Evolutionary conservation across 164 flowering plant species (phyloP).

Genomic region (Vitis rupestris): DNA sequence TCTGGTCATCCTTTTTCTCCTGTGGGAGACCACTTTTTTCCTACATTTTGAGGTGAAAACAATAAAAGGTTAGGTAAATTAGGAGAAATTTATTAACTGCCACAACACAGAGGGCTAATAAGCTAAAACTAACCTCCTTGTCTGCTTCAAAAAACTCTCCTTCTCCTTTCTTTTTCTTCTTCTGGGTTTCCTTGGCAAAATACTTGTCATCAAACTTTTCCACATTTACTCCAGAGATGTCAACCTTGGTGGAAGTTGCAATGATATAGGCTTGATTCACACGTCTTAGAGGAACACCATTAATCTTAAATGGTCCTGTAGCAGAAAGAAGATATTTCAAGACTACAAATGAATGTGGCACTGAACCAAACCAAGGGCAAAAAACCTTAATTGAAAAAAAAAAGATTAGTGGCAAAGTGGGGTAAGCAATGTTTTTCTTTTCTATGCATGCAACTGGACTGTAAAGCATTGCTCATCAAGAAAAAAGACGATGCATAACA

Average conservation of each 20-base stretch:
- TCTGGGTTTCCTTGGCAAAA: constrained; percentile 57
- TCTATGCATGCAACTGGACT: too few species aligned
- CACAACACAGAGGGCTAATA: neutral
- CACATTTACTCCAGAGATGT: constrained; percentile 58
- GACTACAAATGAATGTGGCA: too few species aligned
- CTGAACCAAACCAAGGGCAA: too few species aligned
- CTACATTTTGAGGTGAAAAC: constrained; percentile 27
- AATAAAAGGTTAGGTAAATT: too few species aligned
- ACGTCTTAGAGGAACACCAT: constrained; percentile 87
- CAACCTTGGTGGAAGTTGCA: constrained; percentile 90
- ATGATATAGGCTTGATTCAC: constrained; percentile 85
- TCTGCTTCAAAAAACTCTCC: constrained; percentile 87
- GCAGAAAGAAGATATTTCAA: too few species aligned
- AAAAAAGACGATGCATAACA: too few species aligned
- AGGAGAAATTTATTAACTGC: too few species aligned
- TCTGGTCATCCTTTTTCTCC: constrained; percentile 71
- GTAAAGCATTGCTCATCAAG: too few species aligned
- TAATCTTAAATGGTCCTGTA: constrained; percentile 80
- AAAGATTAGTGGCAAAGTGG: too few species aligned
- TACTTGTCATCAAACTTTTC: constrained; percentile 82
- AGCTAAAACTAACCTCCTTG: constrained; percentile 53
- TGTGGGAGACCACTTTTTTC: constrained; percentile 60
- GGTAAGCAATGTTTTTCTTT: too few species aligned
- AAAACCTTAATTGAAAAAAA: too few species aligned
- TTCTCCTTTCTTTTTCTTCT: constrained; percentile 77